Conservation (phyloP, 345 rosid genomes). For the Hibiscus syriacus region DNA sequence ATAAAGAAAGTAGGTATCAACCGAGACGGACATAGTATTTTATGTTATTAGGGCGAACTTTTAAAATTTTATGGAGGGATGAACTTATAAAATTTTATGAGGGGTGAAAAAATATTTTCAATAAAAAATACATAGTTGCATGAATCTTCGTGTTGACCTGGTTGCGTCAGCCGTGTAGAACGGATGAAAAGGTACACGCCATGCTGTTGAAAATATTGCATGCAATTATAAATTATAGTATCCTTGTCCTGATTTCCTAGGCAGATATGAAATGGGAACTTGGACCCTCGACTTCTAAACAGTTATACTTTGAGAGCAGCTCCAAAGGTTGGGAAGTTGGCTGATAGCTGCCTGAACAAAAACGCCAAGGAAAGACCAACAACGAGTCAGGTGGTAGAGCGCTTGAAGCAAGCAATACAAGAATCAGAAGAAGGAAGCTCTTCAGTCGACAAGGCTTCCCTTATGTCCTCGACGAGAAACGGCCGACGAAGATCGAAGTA, state of each 20-base stretch:
- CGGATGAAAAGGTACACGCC: not conserved
- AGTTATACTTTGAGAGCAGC: conserved; percentile 41
- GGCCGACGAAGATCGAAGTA: not conserved
- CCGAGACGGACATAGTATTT: too few species aligned
- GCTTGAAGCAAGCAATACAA: conserved; percentile 47
- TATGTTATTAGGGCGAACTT: too few species aligned
- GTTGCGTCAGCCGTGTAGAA: not conserved
- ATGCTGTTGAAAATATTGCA: not conserved
- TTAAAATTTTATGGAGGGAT: too few species aligned
- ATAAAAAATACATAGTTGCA: too few species aligned
- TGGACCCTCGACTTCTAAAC: conserved; percentile 56
- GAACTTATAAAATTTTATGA: too few species aligned
- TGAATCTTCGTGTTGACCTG: not conserved
- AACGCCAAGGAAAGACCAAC: conserved; percentile 62
- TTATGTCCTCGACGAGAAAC: conserved; percentile 16
- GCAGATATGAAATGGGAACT: not conserved
- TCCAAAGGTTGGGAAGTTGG: conserved; percentile 49
- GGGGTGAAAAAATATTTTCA: too few species aligned
- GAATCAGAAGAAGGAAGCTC: conserved; percentile 25
- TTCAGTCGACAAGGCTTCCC: not conserved
- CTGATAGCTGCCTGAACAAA: conserved; percentile 72
- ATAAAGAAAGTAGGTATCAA: not conserved
- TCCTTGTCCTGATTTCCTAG: not conserved
- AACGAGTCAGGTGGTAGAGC: conserved; percentile 49
- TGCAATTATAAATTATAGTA: not conserved